phyloP scores from a whole-genome alignment of 2,329 filamentous ascomycete genomes.

The Penicillium sclerotiorum region DNA sequence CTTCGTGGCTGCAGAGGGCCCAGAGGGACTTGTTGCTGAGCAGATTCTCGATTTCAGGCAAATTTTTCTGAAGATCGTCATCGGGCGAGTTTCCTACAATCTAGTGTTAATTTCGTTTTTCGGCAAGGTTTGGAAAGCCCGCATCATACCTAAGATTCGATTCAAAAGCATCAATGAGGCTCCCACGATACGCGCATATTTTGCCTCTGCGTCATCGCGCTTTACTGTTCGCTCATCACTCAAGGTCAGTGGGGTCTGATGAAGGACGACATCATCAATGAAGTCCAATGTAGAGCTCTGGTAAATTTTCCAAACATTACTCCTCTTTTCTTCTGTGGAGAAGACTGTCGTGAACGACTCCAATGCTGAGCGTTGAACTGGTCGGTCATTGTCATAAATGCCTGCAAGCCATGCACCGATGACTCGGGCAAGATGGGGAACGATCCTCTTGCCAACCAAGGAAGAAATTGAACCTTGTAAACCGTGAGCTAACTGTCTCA shows the following conservation, averaged over 20 bases:
- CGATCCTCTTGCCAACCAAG: slow-evolving; percentile 75
- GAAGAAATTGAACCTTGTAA: slow-evolving; percentile 67
- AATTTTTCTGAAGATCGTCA: slow-evolving; percentile 62
- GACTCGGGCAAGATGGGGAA: slow-evolving; percentile 73
- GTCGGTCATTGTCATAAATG: slow-evolving; percentile 80
- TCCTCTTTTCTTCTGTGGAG: slow-evolving; percentile 75
- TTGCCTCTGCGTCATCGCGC: slow-evolving; percentile 80
- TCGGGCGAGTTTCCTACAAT: slow-evolving; percentile 35
- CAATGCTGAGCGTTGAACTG: slow-evolving; percentile 73
- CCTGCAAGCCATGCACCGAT: slow-evolving; percentile 91
- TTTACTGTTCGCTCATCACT: slow-evolving; percentile 88
- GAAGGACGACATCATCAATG: slow-evolving; percentile 72
- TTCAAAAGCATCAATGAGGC: slow-evolving; percentile 60
- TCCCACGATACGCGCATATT: slow-evolving; percentile 77
- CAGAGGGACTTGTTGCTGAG: slow-evolving; percentile 65
- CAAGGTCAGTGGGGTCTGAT: slow-evolving; percentile 77
- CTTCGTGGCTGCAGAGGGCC: slow-evolving; percentile 59
- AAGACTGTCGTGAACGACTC: slow-evolving; percentile 78
- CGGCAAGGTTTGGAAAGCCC: background rate
- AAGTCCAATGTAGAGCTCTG: slow-evolving; percentile 80
- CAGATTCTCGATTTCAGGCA: slow-evolving; percentile 65
- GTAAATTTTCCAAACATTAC: slow-evolving; percentile 77
- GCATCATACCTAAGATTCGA: slow-evolving; percentile 52
- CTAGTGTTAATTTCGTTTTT: background rate
- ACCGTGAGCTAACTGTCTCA: slow-evolving; percentile 81